phyloP scores from a whole-genome alignment of 2,329 filamentous ascomycete species.

The Hypomyces rosellus region DNA sequence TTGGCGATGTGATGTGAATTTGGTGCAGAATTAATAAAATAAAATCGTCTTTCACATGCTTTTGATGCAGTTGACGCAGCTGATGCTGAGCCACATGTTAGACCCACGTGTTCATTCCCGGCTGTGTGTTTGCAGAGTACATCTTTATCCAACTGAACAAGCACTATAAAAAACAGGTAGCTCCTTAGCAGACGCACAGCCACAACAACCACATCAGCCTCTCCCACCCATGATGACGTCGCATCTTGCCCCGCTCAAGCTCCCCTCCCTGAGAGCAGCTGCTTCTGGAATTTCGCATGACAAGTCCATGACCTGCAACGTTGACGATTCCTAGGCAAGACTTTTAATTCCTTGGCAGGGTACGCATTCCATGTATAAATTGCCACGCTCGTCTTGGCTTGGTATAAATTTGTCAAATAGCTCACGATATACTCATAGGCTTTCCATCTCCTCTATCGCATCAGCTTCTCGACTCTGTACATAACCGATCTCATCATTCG shows the following conservation, averaged over 20 bases:
- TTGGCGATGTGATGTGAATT: too few species aligned
- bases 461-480: background rate
- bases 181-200: constrained; percentile 1
- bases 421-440: background rate
- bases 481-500: background rate
- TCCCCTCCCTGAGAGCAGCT: constrained; percentile 4
- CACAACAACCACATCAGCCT: constrained; percentile 4
- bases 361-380: constrained; percentile 5
- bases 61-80: too few species aligned
- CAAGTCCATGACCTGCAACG: constrained; percentile 2
- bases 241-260: constrained; percentile 11
- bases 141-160: background rate
- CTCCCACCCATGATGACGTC: constrained; percentile 13
- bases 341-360: constrained; percentile 4
- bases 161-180: background rate
- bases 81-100: background rate
- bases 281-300: constrained; percentile 3
- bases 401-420: too few species aligned
- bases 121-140: background rate
- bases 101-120: background rate
- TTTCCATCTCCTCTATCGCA: background rate
- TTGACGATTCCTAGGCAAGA: constrained; percentile 1
- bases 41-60: too few species aligned
- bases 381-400: background rate
- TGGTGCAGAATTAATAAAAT: too few species aligned